Evolutionary conservation across 2,329 filamentous ascomycete species (phyloP).

Genomic region (Alternaria gaisen): DNA sequence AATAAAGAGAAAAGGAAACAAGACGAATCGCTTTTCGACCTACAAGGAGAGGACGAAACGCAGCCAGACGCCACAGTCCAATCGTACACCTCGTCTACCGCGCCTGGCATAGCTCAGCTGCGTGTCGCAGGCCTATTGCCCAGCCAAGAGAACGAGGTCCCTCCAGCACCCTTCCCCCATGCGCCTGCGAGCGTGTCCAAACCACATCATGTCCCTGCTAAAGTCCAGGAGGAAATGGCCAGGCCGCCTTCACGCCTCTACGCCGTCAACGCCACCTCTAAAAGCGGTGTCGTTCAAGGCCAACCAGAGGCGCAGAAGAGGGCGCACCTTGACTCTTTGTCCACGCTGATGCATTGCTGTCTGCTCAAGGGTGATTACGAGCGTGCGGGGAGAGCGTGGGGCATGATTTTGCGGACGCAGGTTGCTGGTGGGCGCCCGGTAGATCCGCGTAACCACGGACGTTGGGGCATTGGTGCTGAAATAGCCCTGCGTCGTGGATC

Average conservation of each 20-base stretch:
- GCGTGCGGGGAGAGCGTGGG: slow-evolving; percentile 78
- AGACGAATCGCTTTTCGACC: slow-evolving; percentile 22
- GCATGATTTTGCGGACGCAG: slow-evolving; percentile 72
- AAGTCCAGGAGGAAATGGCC: slow-evolving; percentile 53
- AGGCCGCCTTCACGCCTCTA: slow-evolving; percentile 54
- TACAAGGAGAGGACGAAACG: slow-evolving; percentile 25
- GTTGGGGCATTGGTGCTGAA: slow-evolving; percentile 88
- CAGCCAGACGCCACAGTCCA: slow-evolving; percentile 19
- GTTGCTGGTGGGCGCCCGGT: slow-evolving; percentile 63
- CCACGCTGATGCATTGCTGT: slow-evolving; percentile 75
- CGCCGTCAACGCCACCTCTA: slow-evolving; percentile 32
- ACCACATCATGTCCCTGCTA: slow-evolving; percentile 24
- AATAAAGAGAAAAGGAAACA: slow-evolving; percentile 32
- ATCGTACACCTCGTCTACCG: slow-evolving; percentile 28
- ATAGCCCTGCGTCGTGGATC: slow-evolving; percentile 71
- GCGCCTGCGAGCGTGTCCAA: slow-evolving; percentile 38
- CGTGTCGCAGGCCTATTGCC: slow-evolving; percentile 54
- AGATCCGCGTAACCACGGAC: slow-evolving; percentile 73
- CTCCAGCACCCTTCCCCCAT: slow-evolving; percentile 57
- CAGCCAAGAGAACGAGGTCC: slow-evolving; percentile 49
- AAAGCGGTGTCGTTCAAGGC: slow-evolving; percentile 16
- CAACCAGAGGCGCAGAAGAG: slow-evolving; percentile 50
- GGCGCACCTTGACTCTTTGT: slow-evolving; percentile 72
- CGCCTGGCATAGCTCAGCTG: slow-evolving; percentile 40
- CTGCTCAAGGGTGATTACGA: slow-evolving; percentile 74